phyloP scores from a whole-genome alignment of 768 basidiomycete species.

The Vishniacozyma victoriae region DNA sequence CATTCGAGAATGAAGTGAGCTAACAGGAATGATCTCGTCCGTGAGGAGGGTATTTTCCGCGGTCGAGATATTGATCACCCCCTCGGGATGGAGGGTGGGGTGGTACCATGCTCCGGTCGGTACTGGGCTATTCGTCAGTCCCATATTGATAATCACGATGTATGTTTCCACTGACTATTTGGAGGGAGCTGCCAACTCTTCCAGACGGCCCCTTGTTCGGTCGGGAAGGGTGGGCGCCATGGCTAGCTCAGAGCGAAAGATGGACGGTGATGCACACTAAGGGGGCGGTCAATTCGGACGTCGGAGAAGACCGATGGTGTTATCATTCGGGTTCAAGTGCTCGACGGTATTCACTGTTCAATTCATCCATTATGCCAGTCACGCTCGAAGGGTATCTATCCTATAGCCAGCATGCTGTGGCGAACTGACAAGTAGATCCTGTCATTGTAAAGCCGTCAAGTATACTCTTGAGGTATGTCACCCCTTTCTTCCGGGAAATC shows the following conservation, averaged over 20 bases:
- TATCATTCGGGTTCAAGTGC: too few species aligned
- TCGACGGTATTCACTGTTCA: too few species aligned
- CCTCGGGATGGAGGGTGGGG: constrained; percentile 3
- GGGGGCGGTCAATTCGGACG: too few species aligned
- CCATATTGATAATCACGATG: too few species aligned
- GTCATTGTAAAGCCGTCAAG: constrained; percentile 42
- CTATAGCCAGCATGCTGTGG: background rate
- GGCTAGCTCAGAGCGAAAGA: too few species aligned
- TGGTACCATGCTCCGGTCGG: constrained; percentile 2
- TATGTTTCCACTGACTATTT: too few species aligned
- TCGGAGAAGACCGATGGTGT: too few species aligned
- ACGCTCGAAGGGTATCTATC: constrained; percentile 37
- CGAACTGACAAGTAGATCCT: constrained; percentile 22
- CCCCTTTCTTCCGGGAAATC: background rate
- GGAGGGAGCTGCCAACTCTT: too few species aligned
- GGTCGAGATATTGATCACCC: constrained; percentile 5
- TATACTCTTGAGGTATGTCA: constrained; percentile 35
- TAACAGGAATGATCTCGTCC: background rate
- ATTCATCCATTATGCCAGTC: constrained; percentile 27
- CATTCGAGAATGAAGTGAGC: too few species aligned
- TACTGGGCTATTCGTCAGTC: background rate
- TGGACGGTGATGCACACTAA: too few species aligned
- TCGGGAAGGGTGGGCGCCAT: too few species aligned
- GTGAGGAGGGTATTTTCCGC: constrained; percentile 4
- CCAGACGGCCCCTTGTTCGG: too few species aligned